Evolutionary conservation across 345 rosid genomes (phyloP).

Genomic region (Populus deltoides): DNA sequence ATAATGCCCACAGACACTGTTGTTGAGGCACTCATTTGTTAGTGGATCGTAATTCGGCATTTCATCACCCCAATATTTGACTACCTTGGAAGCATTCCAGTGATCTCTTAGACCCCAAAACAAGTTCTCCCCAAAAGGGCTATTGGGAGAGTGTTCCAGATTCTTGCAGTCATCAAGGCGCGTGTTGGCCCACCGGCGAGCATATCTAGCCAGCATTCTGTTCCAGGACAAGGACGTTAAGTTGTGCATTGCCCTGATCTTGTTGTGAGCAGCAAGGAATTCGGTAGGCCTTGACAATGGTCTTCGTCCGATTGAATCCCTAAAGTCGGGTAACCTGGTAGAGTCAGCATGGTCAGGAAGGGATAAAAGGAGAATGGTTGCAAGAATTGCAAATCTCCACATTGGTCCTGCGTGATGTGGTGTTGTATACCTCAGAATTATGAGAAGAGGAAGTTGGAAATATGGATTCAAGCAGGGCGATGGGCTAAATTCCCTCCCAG

Average conservation of each 20-base stretch:
- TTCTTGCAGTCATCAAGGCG: constrained; percentile 36
- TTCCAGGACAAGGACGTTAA: constrained; percentile 41
- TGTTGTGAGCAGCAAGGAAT: constrained; percentile 42
- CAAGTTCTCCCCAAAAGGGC: constrained; percentile 56
- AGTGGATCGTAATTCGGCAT: constrained; percentile 20
- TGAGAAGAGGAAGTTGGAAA: not conserved
- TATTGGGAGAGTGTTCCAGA: constrained; percentile 33
- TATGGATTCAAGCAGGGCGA: not conserved
- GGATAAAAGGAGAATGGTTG: not conserved
- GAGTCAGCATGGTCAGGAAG: not conserved
- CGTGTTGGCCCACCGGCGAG: constrained; percentile 36
- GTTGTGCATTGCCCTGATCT: constrained; percentile 25
- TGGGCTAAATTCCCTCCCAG: not conserved
- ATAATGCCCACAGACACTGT: constrained; percentile 47
- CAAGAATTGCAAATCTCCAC: not conserved
- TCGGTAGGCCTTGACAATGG: not conserved
- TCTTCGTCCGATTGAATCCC: not conserved
- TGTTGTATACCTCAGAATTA: not conserved
- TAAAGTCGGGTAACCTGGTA: not conserved
- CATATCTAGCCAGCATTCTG: constrained; percentile 32
- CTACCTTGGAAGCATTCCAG: constrained; percentile 39
- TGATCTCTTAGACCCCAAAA: constrained; percentile 37
- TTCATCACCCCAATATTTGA: constrained; percentile 44
- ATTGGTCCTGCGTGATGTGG: not conserved
- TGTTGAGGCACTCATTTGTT: constrained; percentile 29